A percentile compares a stretch with the other conserved stretches of the same genome.
phyloP scores from a whole-genome alignment of 2,329 filamentous ascomycete genomes.

The Dothideomycetes sp. region DNA sequence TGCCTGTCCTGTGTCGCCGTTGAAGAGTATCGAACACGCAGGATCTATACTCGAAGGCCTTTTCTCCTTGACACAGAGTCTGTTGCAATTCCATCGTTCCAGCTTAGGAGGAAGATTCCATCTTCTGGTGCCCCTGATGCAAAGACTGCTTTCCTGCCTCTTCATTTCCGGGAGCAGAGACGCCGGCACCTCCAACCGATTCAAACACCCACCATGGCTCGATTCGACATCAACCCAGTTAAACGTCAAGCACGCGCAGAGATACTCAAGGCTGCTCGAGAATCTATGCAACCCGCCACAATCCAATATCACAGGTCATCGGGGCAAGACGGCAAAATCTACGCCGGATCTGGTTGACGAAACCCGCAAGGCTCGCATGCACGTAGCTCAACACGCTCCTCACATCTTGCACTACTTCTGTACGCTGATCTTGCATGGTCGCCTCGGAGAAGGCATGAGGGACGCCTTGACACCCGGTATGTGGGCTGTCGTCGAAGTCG shows the following conservation, averaged over 20 bases:
- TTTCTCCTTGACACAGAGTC: constrained; percentile 43
- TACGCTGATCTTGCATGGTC: constrained; percentile 40
- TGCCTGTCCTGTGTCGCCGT: constrained; percentile 25
- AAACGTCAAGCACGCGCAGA: constrained; percentile 36
- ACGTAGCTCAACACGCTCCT: constrained; percentile 49
- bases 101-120: constrained; percentile 53
- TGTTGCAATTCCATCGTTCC: constrained; percentile 49
- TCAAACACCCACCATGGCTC: constrained; percentile 27
- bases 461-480: constrained; percentile 43
- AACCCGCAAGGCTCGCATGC: constrained; percentile 49
- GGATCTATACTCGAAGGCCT: constrained; percentile 44
- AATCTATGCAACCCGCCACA: constrained; percentile 53
- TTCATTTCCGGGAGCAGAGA: constrained; percentile 36
- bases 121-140: constrained; percentile 46
- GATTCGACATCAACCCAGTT: constrained; percentile 20
- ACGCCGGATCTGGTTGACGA: constrained; percentile 46
- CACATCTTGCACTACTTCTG: constrained; percentile 51
- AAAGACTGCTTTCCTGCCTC: constrained; percentile 46
- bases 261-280: constrained; percentile 48
- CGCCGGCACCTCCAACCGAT: constrained; percentile 17
- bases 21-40: constrained; percentile 21
- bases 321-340: constrained; percentile 21
- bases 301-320: constrained; percentile 41
- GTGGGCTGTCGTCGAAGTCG: constrained; percentile 45
- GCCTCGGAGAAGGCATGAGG: constrained; percentile 44